A percentile compares a stretch with the other conserved stretches of the same genome.
These are phyloP conservation scores for Tulasnella sp. DNA, from an alignment of 768 basidiomycete genomes.

Conservation along the genomic window DNA sequence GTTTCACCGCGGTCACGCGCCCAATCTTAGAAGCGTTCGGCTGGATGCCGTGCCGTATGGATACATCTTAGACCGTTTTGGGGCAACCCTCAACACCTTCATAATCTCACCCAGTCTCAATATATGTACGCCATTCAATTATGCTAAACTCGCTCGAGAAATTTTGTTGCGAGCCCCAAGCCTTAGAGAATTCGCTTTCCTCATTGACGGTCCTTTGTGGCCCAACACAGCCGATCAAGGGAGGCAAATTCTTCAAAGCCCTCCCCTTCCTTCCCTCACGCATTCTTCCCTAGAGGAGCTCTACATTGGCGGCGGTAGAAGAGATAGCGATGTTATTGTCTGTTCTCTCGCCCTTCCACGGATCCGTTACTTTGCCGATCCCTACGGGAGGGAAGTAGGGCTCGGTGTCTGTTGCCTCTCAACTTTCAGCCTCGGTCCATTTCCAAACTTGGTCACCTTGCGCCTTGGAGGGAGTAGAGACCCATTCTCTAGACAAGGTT, in stretches of 20 bases:
- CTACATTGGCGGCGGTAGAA: neutral
- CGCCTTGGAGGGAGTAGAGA: neutral
- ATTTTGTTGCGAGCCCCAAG: neutral
- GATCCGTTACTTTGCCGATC: neutral
- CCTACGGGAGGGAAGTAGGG: neutral
- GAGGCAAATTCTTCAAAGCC: neutral
- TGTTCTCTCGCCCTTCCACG: neutral
- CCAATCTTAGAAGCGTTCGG: neutral
- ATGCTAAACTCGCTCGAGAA: neutral
- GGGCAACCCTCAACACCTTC: neutral
- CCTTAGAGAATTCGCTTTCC: neutral
- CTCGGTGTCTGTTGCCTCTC: neutral
- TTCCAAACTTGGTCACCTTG: neutral
- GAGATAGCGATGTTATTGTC: neutral
- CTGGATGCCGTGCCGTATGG: neutral
- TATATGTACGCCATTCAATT: no score
- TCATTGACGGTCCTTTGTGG: rapidly evolving
- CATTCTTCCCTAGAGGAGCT: neutral
- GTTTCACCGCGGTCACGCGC: neutral
- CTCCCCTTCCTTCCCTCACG: neutral
- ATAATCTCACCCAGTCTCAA: neutral
- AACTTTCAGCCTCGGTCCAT: neutral
- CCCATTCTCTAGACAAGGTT: neutral
- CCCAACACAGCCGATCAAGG: neutral
- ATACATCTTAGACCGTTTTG: neutral